Base-by-base conservation (phyloP, 495 filamentous ascomycete species). In the Saxophila tyrrhenica region DNA sequence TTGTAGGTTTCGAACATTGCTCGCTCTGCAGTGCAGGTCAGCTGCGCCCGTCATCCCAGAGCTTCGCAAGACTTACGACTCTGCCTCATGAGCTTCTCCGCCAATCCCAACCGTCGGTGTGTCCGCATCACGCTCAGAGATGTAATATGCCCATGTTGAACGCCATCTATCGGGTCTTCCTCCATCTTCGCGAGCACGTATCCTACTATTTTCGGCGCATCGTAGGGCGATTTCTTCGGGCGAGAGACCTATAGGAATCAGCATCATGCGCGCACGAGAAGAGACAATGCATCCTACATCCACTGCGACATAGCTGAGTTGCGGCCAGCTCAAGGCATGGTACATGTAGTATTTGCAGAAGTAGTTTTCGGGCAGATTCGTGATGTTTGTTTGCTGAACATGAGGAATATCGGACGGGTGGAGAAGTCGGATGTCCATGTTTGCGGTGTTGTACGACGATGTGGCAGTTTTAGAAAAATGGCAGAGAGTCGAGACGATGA, bases 311-410 rank as follows among this genome's bases (percentile, higher is more conserved):
- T 88, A 97, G 63, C 84, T 90, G 48, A 97, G 81, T 68, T 96
- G 91, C 9, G 92, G 92, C 92, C 92, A 98, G 49, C 88, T 92
- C 51, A 96, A 80, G 7, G 92, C 92, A 71, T 98, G 92, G 80
- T 98, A 98, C 63, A 98, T 86, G 78, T 98, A 98, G 78, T 98
- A 98, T 79, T 98, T 98, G 72, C 94, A 82, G 71, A 96, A 97
- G 79, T 98, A 98, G 77, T 98, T 98, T 73, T 98, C 92, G 62
- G 92, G 92, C 25, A 98, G 78, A 74, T 98, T 98, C 66, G 94
- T 95, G 69, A 97, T 88, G 75, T 98, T 98, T 61, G 92, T 89
- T 71, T 89, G 86, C 75, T 98, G 92, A 64, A 98, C 91, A 61
- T 94, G 83, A 43, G 87, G 92, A 61, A 95, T 91, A 73, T 91